Percentiles rank a stretch among this genome's conserved stretches.
These are phyloP conservation scores for Paecilomyces niveus DNA, from an alignment of 2,329 filamentous ascomycete species.

Conservation along the genomic window DNA sequence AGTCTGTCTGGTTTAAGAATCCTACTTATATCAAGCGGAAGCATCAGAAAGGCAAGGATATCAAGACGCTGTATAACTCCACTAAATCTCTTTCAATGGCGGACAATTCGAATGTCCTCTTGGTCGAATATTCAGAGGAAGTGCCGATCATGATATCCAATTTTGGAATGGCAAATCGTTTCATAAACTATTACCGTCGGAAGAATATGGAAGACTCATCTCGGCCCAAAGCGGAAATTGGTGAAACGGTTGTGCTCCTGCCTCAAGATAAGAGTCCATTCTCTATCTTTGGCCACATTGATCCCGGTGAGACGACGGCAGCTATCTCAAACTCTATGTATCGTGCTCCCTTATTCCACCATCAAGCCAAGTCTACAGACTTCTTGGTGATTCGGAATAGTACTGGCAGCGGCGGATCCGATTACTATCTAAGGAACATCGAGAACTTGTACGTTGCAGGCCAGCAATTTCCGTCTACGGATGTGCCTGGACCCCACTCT, in stretches of 20 bases:
- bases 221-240: conserved; percentile 73
- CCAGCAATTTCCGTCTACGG: conserved; percentile 84
- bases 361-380: conserved; percentile 68
- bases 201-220: conserved; percentile 70
- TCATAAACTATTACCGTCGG: conserved; percentile 94
- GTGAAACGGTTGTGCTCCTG: conserved; percentile 79
- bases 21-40: conserved; percentile 72
- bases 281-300: conserved; percentile 86
- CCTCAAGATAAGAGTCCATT: conserved; percentile 96
- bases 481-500: conserved; percentile 89
- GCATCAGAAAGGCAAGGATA: conserved; percentile 69
- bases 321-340: conserved; percentile 95
- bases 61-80: conserved; percentile 68
- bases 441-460: conserved; percentile 88
- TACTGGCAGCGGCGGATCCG: conserved; percentile 68
- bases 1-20: conserved; percentile 65
- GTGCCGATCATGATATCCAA: conserved; percentile 87
- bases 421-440: conserved; percentile 79
- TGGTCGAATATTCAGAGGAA: conserved; percentile 95
- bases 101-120: conserved; percentile 79
- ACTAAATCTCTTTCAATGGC: conserved; percentile 78
- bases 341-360: conserved; percentile 85
- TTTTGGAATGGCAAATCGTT: conserved; percentile 91
- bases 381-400: conserved; percentile 80
- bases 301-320: conserved; percentile 81